Evolutionary conservation across 2,329 filamentous ascomycete species (phyloP).

Genomic region (Hymenoscyphus linearis): DNA sequence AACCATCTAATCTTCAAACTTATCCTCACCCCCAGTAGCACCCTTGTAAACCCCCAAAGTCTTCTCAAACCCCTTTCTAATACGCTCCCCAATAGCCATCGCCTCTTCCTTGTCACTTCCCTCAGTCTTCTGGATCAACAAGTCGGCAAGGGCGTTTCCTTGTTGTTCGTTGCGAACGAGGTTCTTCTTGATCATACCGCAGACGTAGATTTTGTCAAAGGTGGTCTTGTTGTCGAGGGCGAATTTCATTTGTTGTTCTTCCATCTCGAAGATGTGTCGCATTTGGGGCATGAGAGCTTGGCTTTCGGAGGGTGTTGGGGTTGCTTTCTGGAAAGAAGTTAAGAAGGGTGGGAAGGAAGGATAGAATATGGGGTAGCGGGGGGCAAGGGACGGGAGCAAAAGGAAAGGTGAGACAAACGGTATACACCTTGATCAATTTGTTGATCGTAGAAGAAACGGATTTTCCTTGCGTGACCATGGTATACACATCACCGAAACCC

Average conservation of each 20-base stretch:
- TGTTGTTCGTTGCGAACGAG: background rate
- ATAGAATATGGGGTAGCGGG: background rate
- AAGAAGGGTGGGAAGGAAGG: background rate
- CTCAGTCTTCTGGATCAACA: background rate
- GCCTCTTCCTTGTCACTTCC: background rate
- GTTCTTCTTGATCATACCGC: constrained; percentile 2
- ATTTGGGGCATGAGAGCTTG: constrained; percentile 23
- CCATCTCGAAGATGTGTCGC: constrained; percentile 22
- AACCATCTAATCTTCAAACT: constrained; percentile 24
- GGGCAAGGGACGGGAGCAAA: background rate
- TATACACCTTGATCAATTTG: constrained; percentile 27
- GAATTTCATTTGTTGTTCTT: constrained; percentile 24
- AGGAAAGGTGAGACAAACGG: constrained; percentile 11
- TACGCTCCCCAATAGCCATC: background rate
- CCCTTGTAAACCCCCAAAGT: constrained; percentile 19
- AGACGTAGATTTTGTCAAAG: constrained; percentile 14
- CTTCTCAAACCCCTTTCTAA: background rate
- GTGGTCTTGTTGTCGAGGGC: constrained; percentile 19
- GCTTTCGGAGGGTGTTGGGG: constrained; percentile 21
- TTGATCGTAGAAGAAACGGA: constrained; percentile 27
- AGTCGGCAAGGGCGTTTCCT: background rate
- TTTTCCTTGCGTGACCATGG: constrained; percentile 29
- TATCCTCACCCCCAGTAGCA: constrained; percentile 20
- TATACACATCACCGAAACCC: constrained; percentile 25
- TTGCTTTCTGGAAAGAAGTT: constrained; percentile 12